Percentiles rank a stretch among this genome's conserved stretches.
These are phyloP conservation scores for Nicotiana paniculata DNA, from an alignment of 257 asterid genomes.

Conservation along the genomic window DNA sequence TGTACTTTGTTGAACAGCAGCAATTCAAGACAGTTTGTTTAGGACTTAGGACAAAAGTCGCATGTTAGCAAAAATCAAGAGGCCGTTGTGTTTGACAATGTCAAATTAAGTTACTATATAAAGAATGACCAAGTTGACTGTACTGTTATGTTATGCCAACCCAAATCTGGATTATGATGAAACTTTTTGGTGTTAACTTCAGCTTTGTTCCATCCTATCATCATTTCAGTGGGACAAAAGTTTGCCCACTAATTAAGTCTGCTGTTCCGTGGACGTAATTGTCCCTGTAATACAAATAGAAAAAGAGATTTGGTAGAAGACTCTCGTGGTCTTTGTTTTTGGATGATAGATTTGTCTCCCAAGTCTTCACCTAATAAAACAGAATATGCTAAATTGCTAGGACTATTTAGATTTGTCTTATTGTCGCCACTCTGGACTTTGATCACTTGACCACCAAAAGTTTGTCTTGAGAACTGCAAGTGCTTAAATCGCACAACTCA, in stretches of 20 bases:
- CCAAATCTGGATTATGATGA: neutral
- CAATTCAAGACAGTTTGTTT: neutral
- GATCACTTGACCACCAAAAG: neutral
- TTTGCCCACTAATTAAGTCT: neutral
- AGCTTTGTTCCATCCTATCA: neutral
- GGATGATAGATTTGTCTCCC: neutral
- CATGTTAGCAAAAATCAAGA: neutral
- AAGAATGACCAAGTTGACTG: constrained; percentile 1
- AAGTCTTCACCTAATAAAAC: neutral
- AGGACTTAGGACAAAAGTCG: neutral
- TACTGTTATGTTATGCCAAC: neutral
- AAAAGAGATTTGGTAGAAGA: neutral
- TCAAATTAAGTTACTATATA: neutral
- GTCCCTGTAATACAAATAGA: neutral
- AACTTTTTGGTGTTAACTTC: neutral
- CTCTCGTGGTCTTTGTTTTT: neutral
- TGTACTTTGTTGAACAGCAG: neutral
- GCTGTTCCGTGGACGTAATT: neutral
- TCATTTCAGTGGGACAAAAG: neutral
- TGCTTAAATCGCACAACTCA: neutral
- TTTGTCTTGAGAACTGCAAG: neutral
- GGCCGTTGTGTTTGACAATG: neutral
- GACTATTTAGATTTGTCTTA: neutral
- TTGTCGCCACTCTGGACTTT: neutral
- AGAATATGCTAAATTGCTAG: neutral